These are phyloP conservation scores for Linderina pennispora DNA, from an alignment of 192 early-diverging fungal species.

Conservation along the genomic window DNA sequence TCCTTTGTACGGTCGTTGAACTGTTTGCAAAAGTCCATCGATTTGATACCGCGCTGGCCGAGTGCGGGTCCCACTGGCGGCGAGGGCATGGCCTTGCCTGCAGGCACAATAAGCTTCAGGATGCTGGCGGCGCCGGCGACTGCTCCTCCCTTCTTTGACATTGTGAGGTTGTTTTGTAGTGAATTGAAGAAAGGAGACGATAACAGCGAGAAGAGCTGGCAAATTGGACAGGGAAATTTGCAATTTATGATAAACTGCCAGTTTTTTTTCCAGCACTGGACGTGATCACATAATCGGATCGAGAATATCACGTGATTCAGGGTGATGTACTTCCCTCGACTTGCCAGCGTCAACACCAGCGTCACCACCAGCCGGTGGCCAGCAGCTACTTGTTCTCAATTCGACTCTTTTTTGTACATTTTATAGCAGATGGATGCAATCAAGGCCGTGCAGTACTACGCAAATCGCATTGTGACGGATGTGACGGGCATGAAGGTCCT, in stretches of 20 bases:
- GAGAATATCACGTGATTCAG: no score
- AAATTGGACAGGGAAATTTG: no score
- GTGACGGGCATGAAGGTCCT: constrained; percentile 97
- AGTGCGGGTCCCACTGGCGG: constrained; percentile 94
- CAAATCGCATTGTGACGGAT: constrained; percentile 86
- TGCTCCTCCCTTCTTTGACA: constrained; percentile 43
- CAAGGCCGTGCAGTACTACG: constrained; percentile 80
- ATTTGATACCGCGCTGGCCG: constrained; percentile 93
- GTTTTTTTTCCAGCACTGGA: no score
- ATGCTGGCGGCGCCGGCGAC: constrained; percentile 46
- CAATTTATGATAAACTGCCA: no score
- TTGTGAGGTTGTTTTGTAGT: constrained; percentile 3
- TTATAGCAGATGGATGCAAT: constrained; percentile 82
- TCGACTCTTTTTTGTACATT: no score
- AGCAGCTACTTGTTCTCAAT: no score
- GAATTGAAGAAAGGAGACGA: constrained; percentile 1
- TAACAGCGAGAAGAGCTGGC: no score
- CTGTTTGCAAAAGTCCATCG: constrained; percentile 97
- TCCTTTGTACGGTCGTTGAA: constrained; percentile 96
- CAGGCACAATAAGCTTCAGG: constrained; percentile 72
- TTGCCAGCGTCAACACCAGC: no score
- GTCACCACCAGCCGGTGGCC: no score
- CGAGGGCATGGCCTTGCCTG: constrained; percentile 91
- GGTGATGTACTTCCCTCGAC: no score
- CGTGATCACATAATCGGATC: no score